Percentiles rank a stretch among this genome's conserved stretches.
phyloP scores from a whole-genome alignment of 2,329 filamentous ascomycete genomes.

The Colletotrichum filicis region DNA sequence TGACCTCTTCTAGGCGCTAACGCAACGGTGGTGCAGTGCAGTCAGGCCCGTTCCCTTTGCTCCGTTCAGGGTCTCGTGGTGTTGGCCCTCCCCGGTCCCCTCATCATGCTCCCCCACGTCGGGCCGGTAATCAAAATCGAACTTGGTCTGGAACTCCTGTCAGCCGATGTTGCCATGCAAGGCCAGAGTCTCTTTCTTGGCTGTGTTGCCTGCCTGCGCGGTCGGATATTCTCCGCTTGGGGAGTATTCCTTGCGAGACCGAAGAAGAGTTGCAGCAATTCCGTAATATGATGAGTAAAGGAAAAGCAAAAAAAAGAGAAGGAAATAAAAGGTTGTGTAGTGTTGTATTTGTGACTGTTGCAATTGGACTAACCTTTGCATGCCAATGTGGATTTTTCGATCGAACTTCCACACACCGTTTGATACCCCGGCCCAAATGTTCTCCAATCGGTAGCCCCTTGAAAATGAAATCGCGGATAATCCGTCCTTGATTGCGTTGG shows the following conservation, averaged over 20 bases:
- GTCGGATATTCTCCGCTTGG: neutral
- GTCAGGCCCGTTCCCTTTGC: neutral
- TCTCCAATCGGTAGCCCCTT: neutral
- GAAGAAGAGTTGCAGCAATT: neutral
- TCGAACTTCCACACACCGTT: neutral
- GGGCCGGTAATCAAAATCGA: conserved; percentile 28
- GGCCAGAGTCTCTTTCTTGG: neutral
- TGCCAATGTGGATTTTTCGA: neutral
- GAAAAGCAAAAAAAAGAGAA: neutral
- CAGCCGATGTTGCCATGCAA: conserved; percentile 33
- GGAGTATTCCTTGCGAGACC: neutral
- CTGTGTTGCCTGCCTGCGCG: neutral
- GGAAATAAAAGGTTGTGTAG: neutral
- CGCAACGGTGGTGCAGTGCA: neutral
- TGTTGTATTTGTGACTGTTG: neutral
- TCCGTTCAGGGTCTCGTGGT: neutral
- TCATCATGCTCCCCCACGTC: conserved; percentile 22
- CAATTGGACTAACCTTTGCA: neutral
- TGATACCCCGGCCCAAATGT: neutral
- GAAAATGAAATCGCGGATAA: neutral
- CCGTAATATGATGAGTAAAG: neutral
- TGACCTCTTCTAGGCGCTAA: neutral
- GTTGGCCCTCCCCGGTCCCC: neutral
- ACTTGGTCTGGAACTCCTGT: conserved; percentile 28
- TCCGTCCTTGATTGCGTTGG: conserved; percentile 15